These are phyloP conservation scores for Serendipita vermifera DNA, from an alignment of 768 basidiomycete genomes.

Conservation along the genomic window DNA sequence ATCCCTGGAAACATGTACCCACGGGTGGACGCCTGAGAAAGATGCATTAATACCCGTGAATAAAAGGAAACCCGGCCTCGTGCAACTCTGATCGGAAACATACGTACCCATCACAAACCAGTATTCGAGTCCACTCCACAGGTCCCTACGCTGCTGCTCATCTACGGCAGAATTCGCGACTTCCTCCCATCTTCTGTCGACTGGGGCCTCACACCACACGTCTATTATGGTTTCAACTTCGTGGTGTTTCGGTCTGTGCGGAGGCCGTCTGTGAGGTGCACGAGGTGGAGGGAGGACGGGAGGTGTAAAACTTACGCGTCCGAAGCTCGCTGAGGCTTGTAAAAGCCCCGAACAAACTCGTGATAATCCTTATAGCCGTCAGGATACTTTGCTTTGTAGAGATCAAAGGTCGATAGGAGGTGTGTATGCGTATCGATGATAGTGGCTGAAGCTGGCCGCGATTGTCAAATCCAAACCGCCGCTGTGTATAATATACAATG, in stretches of 20 bases:
- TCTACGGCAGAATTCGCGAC: slow-evolving; percentile 58
- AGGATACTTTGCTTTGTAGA: slow-evolving; percentile 51
- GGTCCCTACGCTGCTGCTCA: slow-evolving; percentile 31
- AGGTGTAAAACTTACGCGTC: slow-evolving; percentile 13
- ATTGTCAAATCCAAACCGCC: background rate
- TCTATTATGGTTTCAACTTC: slow-evolving; percentile 61
- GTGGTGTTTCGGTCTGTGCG: slow-evolving; percentile 16
- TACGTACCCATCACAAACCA: slow-evolving; percentile 70
- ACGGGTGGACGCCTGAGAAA: slow-evolving; percentile 14
- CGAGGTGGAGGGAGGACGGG: background rate
- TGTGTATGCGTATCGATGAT: slow-evolving; percentile 83
- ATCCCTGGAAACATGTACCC: slow-evolving; percentile 1
- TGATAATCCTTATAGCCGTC: slow-evolving; percentile 42
- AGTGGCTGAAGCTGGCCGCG: slow-evolving; percentile 16
- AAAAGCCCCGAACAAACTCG: slow-evolving; percentile 56
- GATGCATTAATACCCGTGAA: slow-evolving; percentile 61
- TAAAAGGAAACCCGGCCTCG: no score
- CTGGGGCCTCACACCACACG: slow-evolving; percentile 81
- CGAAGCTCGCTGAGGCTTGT: slow-evolving; percentile 24
- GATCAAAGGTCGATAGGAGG: slow-evolving; percentile 55
- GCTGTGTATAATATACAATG: background rate
- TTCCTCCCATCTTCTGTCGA: slow-evolving; percentile 47
- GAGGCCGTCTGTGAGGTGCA: background rate
- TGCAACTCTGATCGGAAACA: no score
- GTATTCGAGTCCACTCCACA: slow-evolving; percentile 62